Evolutionary conservation across 352 stramenopile species (phyloP).

Genomic region (Phytophthora pluvialis): DNA sequence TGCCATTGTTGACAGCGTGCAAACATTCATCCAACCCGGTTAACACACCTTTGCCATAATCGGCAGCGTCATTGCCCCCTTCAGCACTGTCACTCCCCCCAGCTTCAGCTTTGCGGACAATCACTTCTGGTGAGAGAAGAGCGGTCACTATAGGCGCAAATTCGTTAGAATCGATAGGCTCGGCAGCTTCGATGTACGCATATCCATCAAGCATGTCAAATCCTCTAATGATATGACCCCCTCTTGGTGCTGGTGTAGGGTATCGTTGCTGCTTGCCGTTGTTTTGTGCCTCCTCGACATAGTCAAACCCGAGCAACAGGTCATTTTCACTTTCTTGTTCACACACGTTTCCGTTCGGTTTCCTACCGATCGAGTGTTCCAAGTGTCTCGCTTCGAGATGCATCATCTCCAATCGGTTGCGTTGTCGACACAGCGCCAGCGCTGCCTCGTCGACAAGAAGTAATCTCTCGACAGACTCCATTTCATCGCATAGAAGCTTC

Average conservation of each 20-base stretch:
- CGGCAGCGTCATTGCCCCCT: not conserved
- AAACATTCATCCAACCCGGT: too few relatives aligned
- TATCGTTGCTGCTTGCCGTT: not conserved
- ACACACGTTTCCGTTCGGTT: not conserved
- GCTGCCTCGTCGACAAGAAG: conserved; percentile 47
- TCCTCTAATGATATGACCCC: not conserved
- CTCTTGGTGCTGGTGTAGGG: not conserved
- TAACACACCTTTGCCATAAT: too few relatives aligned
- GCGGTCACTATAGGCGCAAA: not conserved
- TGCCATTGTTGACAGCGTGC: too few relatives aligned
- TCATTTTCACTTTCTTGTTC: conserved; percentile 18
- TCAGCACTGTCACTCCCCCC: not conserved
- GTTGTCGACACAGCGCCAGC: conserved; percentile 48
- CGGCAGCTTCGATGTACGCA: conserved; percentile 46
- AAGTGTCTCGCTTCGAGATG: conserved; percentile 48
- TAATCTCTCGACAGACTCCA: conserved; percentile 51
- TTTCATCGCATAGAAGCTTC: conserved; percentile 48
- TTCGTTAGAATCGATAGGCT: conserved; percentile 5
- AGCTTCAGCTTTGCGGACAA: too few relatives aligned
- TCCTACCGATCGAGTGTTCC: not conserved
- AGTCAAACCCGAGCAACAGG: conserved; percentile 44
- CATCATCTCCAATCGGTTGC: conserved; percentile 55
- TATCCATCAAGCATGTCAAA: conserved; percentile 43
- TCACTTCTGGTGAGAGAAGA: not conserved
- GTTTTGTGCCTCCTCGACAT: conserved; percentile 32